phyloP scores from a whole-genome alignment of 2,329 filamentous ascomycete species.

The Cercospora sesami region DNA sequence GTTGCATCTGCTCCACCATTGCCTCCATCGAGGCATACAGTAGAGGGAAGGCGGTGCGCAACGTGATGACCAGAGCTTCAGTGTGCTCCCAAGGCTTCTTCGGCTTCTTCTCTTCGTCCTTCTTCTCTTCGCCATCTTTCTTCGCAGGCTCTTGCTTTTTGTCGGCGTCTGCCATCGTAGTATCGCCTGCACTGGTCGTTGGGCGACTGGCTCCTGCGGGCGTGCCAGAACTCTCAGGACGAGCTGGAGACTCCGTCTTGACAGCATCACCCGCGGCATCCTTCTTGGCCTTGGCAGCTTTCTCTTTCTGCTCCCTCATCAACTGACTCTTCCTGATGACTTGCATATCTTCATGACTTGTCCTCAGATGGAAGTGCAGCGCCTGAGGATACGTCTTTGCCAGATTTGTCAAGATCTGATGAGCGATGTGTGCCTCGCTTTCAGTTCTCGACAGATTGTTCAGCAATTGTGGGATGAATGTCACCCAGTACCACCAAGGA shows the following conservation, averaged over 20 bases:
- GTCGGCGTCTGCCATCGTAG: slow-evolving; percentile 28
- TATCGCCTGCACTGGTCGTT: slow-evolving; percentile 48
- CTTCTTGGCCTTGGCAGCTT: slow-evolving; percentile 56
- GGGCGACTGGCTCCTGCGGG: slow-evolving; percentile 35
- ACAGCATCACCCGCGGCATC: slow-evolving; percentile 51
- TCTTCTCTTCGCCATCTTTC: slow-evolving; percentile 41
- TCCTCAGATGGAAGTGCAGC: slow-evolving; percentile 91
- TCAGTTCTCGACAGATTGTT: slow-evolving; percentile 81
- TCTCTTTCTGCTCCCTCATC: slow-evolving; percentile 57
- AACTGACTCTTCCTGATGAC: slow-evolving; percentile 81
- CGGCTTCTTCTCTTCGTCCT: slow-evolving; percentile 48
- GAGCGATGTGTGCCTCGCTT: slow-evolving; percentile 76
- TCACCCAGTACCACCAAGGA: slow-evolving; percentile 99
- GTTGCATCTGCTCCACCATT: slow-evolving; percentile 98
- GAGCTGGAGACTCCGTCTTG: slow-evolving; percentile 40
- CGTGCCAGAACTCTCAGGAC: slow-evolving; percentile 40
- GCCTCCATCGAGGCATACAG: slow-evolving; percentile 98
- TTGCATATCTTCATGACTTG: slow-evolving; percentile 89
- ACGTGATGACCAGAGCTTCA: slow-evolving; percentile 89
- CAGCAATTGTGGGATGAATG: slow-evolving; percentile 94
- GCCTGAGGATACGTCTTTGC: slow-evolving; percentile 93
- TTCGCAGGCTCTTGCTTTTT: slow-evolving; percentile 43
- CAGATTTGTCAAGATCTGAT: slow-evolving; percentile 85
- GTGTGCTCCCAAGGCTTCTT: slow-evolving; percentile 95
- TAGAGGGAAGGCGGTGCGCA: slow-evolving; percentile 96